Conservation (phyloP, 805 yeast genomes). For the Candida taoyuanica region DNA sequence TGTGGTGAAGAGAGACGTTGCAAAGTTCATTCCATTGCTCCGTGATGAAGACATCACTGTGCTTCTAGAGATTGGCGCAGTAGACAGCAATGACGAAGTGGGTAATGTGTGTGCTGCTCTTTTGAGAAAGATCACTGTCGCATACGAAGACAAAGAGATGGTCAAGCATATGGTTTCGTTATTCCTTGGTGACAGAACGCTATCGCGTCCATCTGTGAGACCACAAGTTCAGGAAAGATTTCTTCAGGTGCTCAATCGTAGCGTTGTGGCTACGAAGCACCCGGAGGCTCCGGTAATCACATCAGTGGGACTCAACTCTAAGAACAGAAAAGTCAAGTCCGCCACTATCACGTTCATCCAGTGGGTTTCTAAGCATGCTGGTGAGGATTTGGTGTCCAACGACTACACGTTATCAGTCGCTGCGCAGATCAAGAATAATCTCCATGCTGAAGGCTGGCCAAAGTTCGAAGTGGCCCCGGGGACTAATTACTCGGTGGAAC, state of each 20-base stretch:
- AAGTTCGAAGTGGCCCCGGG: slow-evolving; percentile 35
- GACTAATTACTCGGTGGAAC: slow-evolving; percentile 30
- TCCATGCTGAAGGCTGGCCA: slow-evolving; percentile 62
- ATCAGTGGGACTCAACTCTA: slow-evolving; percentile 47
- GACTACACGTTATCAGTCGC: slow-evolving; percentile 43
- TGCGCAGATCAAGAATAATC: slow-evolving; percentile 45
- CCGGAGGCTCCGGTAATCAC: slow-evolving; percentile 43
- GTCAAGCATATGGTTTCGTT: slow-evolving; percentile 42
- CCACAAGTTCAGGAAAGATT: slow-evolving; percentile 53
- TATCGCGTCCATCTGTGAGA: slow-evolving; percentile 48
- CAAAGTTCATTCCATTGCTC: slow-evolving; percentile 35
- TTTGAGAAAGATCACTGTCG: slow-evolving; percentile 45
- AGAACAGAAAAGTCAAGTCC: slow-evolving; percentile 37
- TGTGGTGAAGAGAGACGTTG: slow-evolving; percentile 35
- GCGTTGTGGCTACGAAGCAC: slow-evolving; percentile 45
- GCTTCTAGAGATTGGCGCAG: slow-evolving; percentile 58
- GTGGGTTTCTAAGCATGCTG: slow-evolving; percentile 44
- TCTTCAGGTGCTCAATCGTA: slow-evolving; percentile 42
- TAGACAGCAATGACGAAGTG: slow-evolving; percentile 52
- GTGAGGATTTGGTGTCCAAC: slow-evolving; percentile 6
- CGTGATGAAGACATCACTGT: slow-evolving; percentile 35
- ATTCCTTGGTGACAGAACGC: slow-evolving; percentile 44
- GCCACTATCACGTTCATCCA: slow-evolving; percentile 59
- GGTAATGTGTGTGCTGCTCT: slow-evolving; percentile 50
- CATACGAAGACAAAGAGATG: slow-evolving; percentile 45